Percentiles rank a stretch among this genome's conserved stretches.
Evolutionary conservation across 1,284 basidiomycete genomes (phyloP).

Genomic region (Phylloporus sp.): DNA sequence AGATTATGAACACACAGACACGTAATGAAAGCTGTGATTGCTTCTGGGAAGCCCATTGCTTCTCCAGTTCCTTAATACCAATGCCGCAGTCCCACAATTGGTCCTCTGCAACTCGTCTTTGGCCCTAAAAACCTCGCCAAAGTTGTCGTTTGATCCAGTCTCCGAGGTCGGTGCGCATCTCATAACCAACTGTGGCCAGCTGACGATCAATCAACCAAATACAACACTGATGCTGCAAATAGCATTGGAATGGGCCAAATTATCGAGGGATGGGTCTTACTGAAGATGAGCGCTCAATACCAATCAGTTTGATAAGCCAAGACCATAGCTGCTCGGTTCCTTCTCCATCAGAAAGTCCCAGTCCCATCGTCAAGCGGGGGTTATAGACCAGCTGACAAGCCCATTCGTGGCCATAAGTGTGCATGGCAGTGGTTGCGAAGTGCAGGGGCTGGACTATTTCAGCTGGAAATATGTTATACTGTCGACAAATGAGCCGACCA

Average conservation of each 20-base stretch:
- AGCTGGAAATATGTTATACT: no score
- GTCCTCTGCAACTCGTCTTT: background rate
- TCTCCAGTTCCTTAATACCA: background rate
- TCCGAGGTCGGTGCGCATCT: background rate
- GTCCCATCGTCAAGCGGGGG: no score
- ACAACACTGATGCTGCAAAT: background rate
- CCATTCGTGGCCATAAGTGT: no score
- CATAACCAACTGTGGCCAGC: background rate
- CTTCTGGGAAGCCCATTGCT: background rate
- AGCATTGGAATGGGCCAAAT: no score
- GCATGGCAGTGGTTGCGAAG: no score
- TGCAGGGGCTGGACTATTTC: no score
- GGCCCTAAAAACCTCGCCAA: background rate
- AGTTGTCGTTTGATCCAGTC: background rate
- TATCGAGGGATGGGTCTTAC: background rate
- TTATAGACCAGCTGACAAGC: no score
- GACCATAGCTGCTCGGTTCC: no score
- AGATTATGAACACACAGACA: background rate
- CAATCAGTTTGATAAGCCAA: no score
- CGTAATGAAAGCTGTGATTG: background rate
- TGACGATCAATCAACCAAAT: constrained; percentile 1
- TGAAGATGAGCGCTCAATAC: background rate
- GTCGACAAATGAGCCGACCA: no score
- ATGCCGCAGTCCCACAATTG: background rate
- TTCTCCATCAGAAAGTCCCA: no score